Evolutionary conservation across 768 basidiomycete species (phyloP), one percentile per base, ranked within the genome.

Genomic region (Myochromella boudieri): DNA sequence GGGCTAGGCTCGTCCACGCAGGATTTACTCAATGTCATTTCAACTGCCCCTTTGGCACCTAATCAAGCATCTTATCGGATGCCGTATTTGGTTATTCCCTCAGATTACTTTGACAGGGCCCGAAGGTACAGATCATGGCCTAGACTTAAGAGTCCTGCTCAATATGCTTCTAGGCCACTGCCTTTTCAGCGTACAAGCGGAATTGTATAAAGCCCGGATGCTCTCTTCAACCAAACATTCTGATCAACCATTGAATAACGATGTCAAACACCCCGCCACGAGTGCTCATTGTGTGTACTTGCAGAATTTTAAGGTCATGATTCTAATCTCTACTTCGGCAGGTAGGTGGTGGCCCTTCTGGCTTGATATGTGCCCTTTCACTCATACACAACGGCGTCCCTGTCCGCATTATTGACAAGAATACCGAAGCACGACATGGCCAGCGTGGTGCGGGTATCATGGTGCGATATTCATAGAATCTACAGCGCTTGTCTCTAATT

Each of bases 391-490:
- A 77, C 57, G 68, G 70, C 4, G 60, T 80, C 14, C 66, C 74
- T 8, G 71, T 81, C 6, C 73, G 77, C 15, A 70, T 83, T 21
- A 72, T 82, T 37, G 74, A 81, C 47, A 77, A 76, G 50, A 69
- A 68, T 40, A 54, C 62, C 0, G 41, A 61, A 0, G 63, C 67
- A 8, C 65, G 59, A 11, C 52, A 68, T 12, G 71, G 70, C 2
- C 67, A 72, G 47, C 68, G 75, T 2, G 68, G 66, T 3, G 60
- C 60, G 3, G 72, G 63, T 3, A 52, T 77, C 21, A 70, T 69
- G 66, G 73, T 71, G 22, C 14, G 26, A 27, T 21, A 3, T 29
- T 31, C 21, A n/a, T n/a, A n/a, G n/a, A n/a, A n/a, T n/a, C n/a
- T n/a, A n/a, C n/a, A n/a, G n/a, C n/a, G n/a, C n/a, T n/a, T n/a